Evolutionary conservation across 177 flowering plant species (phyloP).

Genomic region (Vitis hybrid): DNA sequence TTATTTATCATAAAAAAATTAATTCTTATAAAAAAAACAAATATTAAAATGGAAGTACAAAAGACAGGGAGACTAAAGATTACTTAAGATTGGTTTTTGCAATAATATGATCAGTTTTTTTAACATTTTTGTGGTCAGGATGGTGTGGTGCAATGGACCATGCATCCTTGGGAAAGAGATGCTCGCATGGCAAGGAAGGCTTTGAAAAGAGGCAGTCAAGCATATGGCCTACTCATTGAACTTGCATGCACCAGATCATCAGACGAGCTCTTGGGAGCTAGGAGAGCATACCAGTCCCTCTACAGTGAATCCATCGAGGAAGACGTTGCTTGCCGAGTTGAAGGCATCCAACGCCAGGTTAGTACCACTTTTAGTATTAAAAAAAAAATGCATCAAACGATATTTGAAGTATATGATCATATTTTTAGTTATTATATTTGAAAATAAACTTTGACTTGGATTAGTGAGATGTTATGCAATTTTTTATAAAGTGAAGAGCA

Average conservation of each 20-base stretch:
- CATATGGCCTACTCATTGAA: conserved; percentile 52
- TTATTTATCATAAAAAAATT: too few species aligned
- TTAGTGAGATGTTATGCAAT: too few species aligned
- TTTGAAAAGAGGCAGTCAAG: conserved; percentile 34
- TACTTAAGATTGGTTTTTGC: not conserved
- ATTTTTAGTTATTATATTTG: too few species aligned
- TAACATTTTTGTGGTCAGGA: conserved; percentile 28
- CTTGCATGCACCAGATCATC: conserved; percentile 74
- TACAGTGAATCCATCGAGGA: conserved; percentile 71
- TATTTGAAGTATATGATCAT: too few species aligned
- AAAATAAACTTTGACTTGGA: too few species aligned
- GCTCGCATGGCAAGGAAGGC: conserved; percentile 65
- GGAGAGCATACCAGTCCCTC: conserved; percentile 81
- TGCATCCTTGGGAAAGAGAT: conserved; percentile 92
- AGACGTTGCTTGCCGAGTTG: conserved; percentile 42
- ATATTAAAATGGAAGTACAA: too few species aligned
- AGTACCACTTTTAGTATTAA: not conserved
- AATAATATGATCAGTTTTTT: not conserved
- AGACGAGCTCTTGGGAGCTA: conserved; percentile 72
- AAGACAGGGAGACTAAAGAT: too few species aligned
- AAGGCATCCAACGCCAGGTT: conserved; percentile 51
- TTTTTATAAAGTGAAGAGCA: too few species aligned
- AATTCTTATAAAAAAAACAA: too few species aligned
- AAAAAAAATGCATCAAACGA: too few species aligned
- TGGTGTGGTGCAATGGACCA: conserved; percentile 69